Percentiles rank a stretch among this genome's conserved stretches.
Conservation (phyloP, 805 yeast genomes). For the Lipomyces chichibuensis region DNA sequence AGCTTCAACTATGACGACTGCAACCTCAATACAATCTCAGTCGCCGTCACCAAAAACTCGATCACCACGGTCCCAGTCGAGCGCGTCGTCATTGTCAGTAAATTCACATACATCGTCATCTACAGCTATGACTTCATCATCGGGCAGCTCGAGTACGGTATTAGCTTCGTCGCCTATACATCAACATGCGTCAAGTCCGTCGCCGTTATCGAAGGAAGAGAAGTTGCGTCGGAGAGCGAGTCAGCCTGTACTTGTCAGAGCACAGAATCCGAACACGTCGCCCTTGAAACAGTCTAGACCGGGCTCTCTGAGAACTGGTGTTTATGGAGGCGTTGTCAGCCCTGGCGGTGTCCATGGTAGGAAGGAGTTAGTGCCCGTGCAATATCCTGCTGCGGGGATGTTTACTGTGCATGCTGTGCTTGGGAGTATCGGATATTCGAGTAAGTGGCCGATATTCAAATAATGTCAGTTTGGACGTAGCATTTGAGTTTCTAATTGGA, state of each 20-base stretch:
- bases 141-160: not conserved
- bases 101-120: not conserved
- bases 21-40: not conserved
- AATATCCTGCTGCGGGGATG: constrained; percentile 6
- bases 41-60: not conserved
- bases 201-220: constrained; percentile 2
- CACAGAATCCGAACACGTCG: not conserved
- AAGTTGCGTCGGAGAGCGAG: constrained; percentile 3
- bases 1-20: not conserved
- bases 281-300: not conserved
- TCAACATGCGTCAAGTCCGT: not conserved
- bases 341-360: constrained; percentile 1
- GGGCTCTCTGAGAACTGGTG: not conserved
- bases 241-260: constrained; percentile 7
- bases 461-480: not conserved
- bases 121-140: not conserved
- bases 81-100: not conserved
- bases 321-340: not conserved
- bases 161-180: not conserved
- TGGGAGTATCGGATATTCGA: not conserved
- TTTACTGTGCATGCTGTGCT: constrained; percentile 12
- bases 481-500: constrained; percentile 7
- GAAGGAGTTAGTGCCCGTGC: constrained; percentile 2
- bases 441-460: not conserved
- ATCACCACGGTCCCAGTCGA: not conserved